These are phyloP conservation scores for Oenanthe sinensis DNA, from an alignment of 129 eudicot genomes.

Conservation along the genomic window DNA sequence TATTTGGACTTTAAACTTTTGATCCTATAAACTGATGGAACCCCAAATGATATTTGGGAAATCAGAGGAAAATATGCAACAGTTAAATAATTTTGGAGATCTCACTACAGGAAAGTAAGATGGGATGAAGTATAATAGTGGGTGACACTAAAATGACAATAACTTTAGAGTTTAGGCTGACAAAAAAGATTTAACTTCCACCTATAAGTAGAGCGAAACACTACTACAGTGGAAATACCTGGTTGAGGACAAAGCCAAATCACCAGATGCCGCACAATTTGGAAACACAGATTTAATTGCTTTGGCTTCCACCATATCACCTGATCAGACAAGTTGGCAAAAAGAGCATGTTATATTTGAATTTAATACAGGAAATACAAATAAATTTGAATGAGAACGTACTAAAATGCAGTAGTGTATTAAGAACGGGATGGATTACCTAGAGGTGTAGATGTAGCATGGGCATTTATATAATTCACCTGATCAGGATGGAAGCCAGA, in stretches of 20 bases:
- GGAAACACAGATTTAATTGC: conserved; percentile 72
- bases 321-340: conserved; percentile 21
- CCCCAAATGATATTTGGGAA: background rate
- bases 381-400: background rate
- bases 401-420: background rate
- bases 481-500: conserved; percentile 68
- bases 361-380: background rate
- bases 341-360: background rate
- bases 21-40: background rate
- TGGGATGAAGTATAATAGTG: background rate
- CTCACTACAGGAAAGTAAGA: background rate
- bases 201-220: background rate
- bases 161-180: background rate
- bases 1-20: background rate
- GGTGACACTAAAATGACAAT: background rate
- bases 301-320: conserved; percentile 79
- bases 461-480: conserved; percentile 92
- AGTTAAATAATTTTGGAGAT: background rate
- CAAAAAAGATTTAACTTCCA: background rate
- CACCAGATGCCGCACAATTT: conserved; percentile 61
- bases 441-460: conserved; percentile 93
- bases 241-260: conserved; percentile 78
- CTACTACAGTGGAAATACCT: conserved; percentile 34
- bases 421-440: conserved; percentile 34
- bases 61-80: background rate